Evolutionary conservation across 345 rosid genomes (phyloP), one percentile per base, ranked within the genome.

Genomic region (Moringa oleifera): DNA sequence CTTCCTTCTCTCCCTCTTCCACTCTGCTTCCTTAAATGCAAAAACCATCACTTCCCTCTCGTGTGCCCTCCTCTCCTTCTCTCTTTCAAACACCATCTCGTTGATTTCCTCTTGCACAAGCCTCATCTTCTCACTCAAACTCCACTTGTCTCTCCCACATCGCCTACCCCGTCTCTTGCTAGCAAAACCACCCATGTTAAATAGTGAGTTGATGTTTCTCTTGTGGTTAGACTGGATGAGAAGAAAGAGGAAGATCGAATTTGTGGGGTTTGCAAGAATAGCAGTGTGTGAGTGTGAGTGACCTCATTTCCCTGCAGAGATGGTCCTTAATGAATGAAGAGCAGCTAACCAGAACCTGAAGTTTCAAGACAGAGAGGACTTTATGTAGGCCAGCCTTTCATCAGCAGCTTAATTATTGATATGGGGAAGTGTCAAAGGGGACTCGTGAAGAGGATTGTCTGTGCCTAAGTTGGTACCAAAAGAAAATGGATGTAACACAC

Each of bases 1-100:
- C 66, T 60, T 82, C 83, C 73, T 83, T 72, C 77, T 85, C 77
- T 90, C 90, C 55, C 68, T 82, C 65, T 76, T 73, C 96, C 96
- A 85, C 73, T 87, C 90, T 7, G 65, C 85, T 57, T 85, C 88
- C 57, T 77, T 83, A 25, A 80, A 69, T 4, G 87, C 75, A 63
- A 74, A 74, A 28, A 68, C 68, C 70, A 71, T 57, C 61, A 68
- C 61, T 46, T 85, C 85, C 55, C 75, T 82, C 79, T 80, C 82
- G 53, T 75, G 69, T 20, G 51, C 74, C 73, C 55, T 81, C 51
- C 51, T 75, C 81, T 72, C 74, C 76, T 72, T 72, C 76, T 78
- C 87, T 71, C 70, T 84, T 67, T 79, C 79, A 25, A 45, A 53
- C 73, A 80, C 70, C 60, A 75, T 81, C 52, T 66, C 73, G 23